Evolutionary conservation across 805 yeast species (phyloP).

Genomic region (Hanseniaspora hatyaiensis): DNA sequence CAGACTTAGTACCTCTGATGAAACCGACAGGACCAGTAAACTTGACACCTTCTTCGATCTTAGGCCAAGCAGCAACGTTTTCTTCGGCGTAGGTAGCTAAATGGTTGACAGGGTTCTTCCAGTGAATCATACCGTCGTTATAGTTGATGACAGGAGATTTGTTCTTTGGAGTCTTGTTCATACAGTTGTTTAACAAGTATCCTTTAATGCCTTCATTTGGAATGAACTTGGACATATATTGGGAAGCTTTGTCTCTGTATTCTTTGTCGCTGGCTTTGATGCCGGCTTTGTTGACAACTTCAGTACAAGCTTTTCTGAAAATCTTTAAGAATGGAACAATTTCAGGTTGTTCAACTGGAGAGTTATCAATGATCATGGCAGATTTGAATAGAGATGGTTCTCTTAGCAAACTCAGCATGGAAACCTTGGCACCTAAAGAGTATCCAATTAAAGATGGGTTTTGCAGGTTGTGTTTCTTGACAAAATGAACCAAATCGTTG

Average conservation of each 20-base stretch:
- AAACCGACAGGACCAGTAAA: conserved; percentile 33
- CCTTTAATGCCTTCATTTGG: conserved; percentile 26
- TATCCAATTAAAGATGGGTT: conserved; percentile 34
- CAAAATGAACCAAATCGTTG: conserved; percentile 32
- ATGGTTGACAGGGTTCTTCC: conserved; percentile 29
- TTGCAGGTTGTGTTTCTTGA: conserved; percentile 27
- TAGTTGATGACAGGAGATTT: conserved; percentile 24
- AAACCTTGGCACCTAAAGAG: conserved; percentile 44
- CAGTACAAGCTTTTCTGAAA: conserved; percentile 33
- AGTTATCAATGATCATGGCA: conserved; percentile 38
- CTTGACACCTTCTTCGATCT: conserved; percentile 19
- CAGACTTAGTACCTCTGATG: conserved; percentile 32
- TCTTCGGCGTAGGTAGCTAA: conserved; percentile 24
- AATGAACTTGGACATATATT: conserved; percentile 20
- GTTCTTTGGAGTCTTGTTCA: conserved; percentile 24
- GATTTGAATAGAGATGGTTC: conserved; percentile 32
- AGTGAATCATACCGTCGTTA: conserved; percentile 26
- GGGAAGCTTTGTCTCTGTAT: conserved; percentile 25
- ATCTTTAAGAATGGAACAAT: conserved; percentile 30
- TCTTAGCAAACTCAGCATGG: conserved; percentile 34
- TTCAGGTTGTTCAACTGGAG: conserved; percentile 32
- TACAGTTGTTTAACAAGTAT: conserved; percentile 34
- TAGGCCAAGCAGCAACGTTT: conserved; percentile 31
- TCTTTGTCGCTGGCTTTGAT: conserved; percentile 25
- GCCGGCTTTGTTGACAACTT: conserved; percentile 17